These are phyloP conservation scores for Phialophora macrospora DNA, from an alignment of 2,329 filamentous ascomycete genomes.

Conservation along the genomic window DNA sequence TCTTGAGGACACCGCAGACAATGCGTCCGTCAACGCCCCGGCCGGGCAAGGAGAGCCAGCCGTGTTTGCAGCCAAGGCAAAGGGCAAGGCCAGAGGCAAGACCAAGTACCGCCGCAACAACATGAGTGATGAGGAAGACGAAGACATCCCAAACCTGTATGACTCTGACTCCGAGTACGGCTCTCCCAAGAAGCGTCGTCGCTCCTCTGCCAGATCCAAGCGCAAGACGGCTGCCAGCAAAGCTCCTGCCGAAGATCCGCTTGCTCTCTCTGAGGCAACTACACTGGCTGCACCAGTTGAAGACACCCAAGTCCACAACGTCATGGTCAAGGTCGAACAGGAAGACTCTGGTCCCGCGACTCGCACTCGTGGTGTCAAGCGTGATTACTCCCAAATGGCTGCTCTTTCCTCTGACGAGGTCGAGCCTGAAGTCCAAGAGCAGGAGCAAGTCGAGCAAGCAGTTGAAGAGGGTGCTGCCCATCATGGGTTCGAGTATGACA, in stretches of 20 bases:
- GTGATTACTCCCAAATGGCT: constrained; percentile 26
- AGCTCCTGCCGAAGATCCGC: not conserved
- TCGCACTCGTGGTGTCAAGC: constrained; percentile 35
- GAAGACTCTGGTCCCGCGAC: constrained; percentile 40
- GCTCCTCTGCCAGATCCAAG: constrained; percentile 17
- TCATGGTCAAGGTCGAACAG: constrained; percentile 65
- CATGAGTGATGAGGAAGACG: constrained; percentile 30
- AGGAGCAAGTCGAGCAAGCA: constrained; percentile 8
- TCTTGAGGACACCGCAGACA: not conserved
- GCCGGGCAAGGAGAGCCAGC: not conserved
- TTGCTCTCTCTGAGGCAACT: not conserved
- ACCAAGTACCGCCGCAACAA: constrained; percentile 12
- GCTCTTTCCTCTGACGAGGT: constrained; percentile 10
- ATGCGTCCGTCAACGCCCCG: not conserved
- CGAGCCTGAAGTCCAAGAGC: constrained; percentile 9
- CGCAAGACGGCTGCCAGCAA: not conserved
- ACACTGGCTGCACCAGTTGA: not conserved
- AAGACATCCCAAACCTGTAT: constrained; percentile 28
- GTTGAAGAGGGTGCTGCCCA: constrained; percentile 1
- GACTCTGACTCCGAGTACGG: constrained; percentile 28
- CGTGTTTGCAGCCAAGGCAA: not conserved
- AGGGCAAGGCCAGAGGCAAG: constrained; percentile 15
- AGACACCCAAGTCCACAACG: constrained; percentile 46
- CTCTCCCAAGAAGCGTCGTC: constrained; percentile 19
- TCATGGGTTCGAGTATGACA: constrained; percentile 4